Evolutionary conservation across 345 rosid genomes (phyloP), one percentile per base, ranked within the genome.

Genomic region (Dipteronia sinensis): DNA sequence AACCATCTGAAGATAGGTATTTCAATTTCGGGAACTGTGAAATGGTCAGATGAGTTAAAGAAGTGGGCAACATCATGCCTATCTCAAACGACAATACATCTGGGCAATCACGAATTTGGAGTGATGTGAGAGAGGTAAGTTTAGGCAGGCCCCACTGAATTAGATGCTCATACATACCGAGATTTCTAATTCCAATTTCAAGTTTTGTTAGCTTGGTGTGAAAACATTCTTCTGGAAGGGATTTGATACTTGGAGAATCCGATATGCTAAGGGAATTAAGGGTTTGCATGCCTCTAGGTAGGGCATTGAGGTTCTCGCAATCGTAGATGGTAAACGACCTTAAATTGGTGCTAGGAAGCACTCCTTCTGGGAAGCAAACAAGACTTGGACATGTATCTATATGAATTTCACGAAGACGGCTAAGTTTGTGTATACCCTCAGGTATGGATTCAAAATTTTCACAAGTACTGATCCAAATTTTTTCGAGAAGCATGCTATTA

Each of bases 61-160:
- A 12, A 49, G 27, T 19, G 49, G 83, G 80, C 65, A 80, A 40
- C 69, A 58, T 46, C 77, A 65, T 65, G 13, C 72, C 62, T 55
- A 19, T 76, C 27, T 59, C 83, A 66, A 80, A 76, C 8, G 76
- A 71, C 25, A 31, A 23, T 59, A 73, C 64, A 34, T 76, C 56
- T 46, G 80, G 31, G 9, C 61, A 65, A 56, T 62, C 68, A 13
- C 58, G 2, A 7, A 80, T 44, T 1, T n/a, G 0, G 4, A 80
- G 76, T 4, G n/a, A 11, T 47, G 11, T n/a, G 44, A 80, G 83
- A 40, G 69, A 71, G 58, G 62, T 40, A 23, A 80, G 75, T 11
- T 44, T 76, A 66, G 44, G 53, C 73, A 80, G 65, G 5, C 79
- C 83, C 83, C 83, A 76, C 3, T 47, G 42, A 3, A 73, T 56